Evolutionary conservation across 1,139 yeast species (phyloP).

Genomic region (Magnusiomyces ingens): DNA sequence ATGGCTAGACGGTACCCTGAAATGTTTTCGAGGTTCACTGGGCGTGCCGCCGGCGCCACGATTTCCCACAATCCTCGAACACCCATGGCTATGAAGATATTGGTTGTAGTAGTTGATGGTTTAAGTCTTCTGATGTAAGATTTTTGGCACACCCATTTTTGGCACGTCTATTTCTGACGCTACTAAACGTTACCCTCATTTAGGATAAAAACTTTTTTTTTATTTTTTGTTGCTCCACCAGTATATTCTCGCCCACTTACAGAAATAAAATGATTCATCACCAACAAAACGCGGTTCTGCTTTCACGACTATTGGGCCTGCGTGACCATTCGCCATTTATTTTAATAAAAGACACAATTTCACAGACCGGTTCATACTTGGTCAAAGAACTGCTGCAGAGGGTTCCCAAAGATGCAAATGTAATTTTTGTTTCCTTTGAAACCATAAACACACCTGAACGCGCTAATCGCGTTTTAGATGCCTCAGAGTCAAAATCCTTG

Average conservation of each 20-base stretch:
- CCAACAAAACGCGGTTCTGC: constrained; percentile 30
- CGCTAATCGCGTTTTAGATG: constrained; percentile 47
- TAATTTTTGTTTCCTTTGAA: constrained; percentile 58
- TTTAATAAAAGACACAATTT: constrained; percentile 58
- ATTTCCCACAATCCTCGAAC: constrained; percentile 94
- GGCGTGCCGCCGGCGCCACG: constrained; percentile 82
- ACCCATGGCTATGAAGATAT: constrained; percentile 54
- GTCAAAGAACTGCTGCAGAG: constrained; percentile 51
- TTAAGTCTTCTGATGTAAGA: neutral
- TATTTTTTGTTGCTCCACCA: neutral
- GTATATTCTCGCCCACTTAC: neutral
- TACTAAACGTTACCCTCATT: too few species aligned
- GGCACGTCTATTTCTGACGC: too few species aligned
- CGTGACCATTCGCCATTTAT: constrained; percentile 72
- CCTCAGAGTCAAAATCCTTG: constrained; percentile 32
- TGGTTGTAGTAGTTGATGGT: neutral
- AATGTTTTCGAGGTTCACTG: constrained; percentile 81
- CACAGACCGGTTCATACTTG: constrained; percentile 57
- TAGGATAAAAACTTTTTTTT: neutral
- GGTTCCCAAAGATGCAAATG: constrained; percentile 21
- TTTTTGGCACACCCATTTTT: too few species aligned
- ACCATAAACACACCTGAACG: constrained; percentile 45
- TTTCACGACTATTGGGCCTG: constrained; percentile 50
- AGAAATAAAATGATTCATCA: constrained; percentile 16
- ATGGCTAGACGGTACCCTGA: constrained; percentile 75